Conservation (phyloP, 1,284 basidiomycete genomes). For the Pseudozyma thailandica region DNA sequence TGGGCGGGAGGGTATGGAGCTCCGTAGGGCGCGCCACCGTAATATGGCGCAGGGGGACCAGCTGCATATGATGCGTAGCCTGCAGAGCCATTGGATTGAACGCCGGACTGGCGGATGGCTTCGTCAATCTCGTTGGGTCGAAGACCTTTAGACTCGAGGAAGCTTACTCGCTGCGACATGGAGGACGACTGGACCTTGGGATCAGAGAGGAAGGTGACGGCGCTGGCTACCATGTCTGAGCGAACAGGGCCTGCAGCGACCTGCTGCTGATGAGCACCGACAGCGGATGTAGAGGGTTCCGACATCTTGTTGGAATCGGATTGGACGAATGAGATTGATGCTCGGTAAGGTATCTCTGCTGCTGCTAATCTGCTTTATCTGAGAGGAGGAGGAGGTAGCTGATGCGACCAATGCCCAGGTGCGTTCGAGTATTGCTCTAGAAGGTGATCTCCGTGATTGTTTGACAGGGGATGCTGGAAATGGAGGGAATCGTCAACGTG, state of each 20-base stretch:
- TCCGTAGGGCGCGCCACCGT: slow-evolving; percentile 34
- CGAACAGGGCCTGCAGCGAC: slow-evolving; percentile 38
- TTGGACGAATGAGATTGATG: not conserved
- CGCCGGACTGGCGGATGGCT: slow-evolving; percentile 74
- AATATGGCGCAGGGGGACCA: slow-evolving; percentile 38
- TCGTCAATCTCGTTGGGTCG: slow-evolving; percentile 85
- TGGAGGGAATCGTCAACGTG: no score
- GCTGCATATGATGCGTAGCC: slow-evolving; percentile 36
- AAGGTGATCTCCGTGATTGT: no score
- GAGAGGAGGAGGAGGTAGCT: no score
- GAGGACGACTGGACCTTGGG: slow-evolving; percentile 77
- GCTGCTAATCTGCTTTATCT: no score
- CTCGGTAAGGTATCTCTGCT: not conserved
- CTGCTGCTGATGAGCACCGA: slow-evolving; percentile 31
- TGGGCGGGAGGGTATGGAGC: slow-evolving; percentile 24
- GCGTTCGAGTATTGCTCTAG: no score
- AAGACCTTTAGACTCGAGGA: slow-evolving; percentile 92
- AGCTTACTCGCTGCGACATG: slow-evolving; percentile 85
- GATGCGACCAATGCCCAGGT: no score
- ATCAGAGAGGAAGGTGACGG: slow-evolving; percentile 64
- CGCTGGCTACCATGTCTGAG: slow-evolving; percentile 61
- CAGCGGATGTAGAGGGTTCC: slow-evolving; percentile 46
- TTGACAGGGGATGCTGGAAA: no score
- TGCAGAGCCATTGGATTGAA: slow-evolving; percentile 20
- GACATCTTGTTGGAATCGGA: slow-evolving; percentile 22